Conservation (phyloP, 2,329 filamentous ascomycete genomes). For the Pseudogymnoascus sp. region DNA sequence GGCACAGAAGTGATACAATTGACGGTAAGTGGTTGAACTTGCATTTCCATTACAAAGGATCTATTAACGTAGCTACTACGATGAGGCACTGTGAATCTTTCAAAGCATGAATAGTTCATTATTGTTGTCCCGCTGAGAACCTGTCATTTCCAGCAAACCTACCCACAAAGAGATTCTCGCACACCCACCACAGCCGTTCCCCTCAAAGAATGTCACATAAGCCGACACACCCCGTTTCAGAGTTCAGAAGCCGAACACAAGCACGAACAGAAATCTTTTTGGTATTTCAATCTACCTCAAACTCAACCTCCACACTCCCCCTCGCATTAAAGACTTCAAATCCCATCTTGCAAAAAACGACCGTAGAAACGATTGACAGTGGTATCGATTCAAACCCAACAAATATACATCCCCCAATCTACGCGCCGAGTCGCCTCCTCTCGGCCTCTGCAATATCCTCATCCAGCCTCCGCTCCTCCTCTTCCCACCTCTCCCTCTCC, state of each 20-base stretch:
- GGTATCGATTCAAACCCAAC: conserved; percentile 1
- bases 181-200: background rate
- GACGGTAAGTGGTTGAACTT: no score
- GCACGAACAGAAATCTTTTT: background rate
- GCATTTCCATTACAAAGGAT: background rate
- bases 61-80: background rate
- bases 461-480: background rate
- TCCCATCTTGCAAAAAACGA: background rate
- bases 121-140: background rate
- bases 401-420: background rate
- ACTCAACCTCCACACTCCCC: background rate
- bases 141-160: background rate
- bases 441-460: conserved; percentile 7
- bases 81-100: background rate
- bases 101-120: background rate
- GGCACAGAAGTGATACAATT: no score
- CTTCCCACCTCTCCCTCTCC: conserved; percentile 1
- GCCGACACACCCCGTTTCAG: background rate
- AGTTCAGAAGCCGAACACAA: background rate
- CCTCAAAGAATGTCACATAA: background rate
- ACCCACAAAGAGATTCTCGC: background rate
- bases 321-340: background rate
- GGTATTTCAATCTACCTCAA: background rate
- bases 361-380: background rate
- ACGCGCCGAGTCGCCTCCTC: background rate